Evolutionary conservation across 495 filamentous ascomycete species (phyloP).

Genomic region (Oidiodendron maius): DNA sequence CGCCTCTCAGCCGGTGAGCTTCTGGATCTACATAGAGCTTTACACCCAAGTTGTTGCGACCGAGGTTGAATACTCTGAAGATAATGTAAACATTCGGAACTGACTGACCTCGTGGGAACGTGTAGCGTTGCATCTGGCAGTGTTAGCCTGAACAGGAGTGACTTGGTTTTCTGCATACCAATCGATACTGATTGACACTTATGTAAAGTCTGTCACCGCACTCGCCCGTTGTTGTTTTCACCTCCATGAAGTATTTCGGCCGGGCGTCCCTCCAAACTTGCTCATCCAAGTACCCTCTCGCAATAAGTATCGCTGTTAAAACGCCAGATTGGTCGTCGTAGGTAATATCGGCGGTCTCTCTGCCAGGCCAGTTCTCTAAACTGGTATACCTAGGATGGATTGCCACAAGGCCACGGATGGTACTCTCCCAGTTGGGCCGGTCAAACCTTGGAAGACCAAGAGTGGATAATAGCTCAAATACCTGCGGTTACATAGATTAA

Average conservation of each 20-base stretch:
- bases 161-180: slow-evolving; percentile 22
- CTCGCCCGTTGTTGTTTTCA: slow-evolving; percentile 38
- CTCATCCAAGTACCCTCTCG: slow-evolving; percentile 25
- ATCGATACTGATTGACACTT: slow-evolving; percentile 33
- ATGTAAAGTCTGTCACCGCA: slow-evolving; percentile 36
- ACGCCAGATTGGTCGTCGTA: neutral
- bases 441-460: slow-evolving; percentile 24
- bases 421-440: slow-evolving; percentile 37
- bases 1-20: neutral
- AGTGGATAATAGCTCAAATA: slow-evolving; percentile 34
- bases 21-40: slow-evolving; percentile 35
- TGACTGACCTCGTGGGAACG: slow-evolving; percentile 18
- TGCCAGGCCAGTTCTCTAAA: slow-evolving; percentile 25
- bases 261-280: slow-evolving; percentile 18
- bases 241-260: slow-evolving; percentile 39
- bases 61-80: slow-evolving; percentile 35
- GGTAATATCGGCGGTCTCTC: slow-evolving; percentile 10
- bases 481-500: no score
- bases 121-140: slow-evolving; percentile 4
- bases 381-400: slow-evolving; percentile 31
- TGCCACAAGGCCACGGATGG: slow-evolving; percentile 29
- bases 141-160: neutral
- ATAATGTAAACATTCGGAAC: slow-evolving; percentile 31
- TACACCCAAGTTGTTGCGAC: slow-evolving; percentile 23
- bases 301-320: slow-evolving; percentile 29